Evolutionary conservation across 345 rosid genomes (phyloP).

Genomic region (Raphanus sativus): DNA sequence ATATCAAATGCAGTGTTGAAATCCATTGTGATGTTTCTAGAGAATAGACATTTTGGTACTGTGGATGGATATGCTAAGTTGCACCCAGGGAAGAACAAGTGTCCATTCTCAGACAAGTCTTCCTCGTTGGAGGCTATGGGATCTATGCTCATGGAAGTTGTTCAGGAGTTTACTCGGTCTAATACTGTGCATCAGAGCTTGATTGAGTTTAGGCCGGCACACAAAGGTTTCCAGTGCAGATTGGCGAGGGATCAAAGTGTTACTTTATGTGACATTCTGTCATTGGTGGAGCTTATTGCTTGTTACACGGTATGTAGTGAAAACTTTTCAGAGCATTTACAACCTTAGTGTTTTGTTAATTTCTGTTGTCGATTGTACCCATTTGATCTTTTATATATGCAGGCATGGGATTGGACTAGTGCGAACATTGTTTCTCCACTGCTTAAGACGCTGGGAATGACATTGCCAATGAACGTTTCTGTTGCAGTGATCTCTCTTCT

Average conservation of each 20-base stretch:
- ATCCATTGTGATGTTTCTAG: slow-evolving; percentile 55
- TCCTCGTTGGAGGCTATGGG: slow-evolving; percentile 48
- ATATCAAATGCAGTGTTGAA: slow-evolving; percentile 52
- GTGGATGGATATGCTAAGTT: slow-evolving; percentile 18
- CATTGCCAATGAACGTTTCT: slow-evolving; percentile 36
- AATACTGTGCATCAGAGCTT: slow-evolving; percentile 33
- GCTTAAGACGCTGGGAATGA: slow-evolving; percentile 51
- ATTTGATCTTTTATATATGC: slow-evolving; percentile 24
- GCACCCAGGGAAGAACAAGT: slow-evolving; percentile 49
- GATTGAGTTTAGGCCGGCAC: slow-evolving; percentile 26
- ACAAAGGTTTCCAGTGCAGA: slow-evolving; percentile 27
- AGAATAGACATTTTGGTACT: slow-evolving; percentile 33
- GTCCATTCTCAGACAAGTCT: slow-evolving; percentile 63
- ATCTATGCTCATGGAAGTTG: slow-evolving; percentile 49
- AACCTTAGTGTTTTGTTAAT: neutral
- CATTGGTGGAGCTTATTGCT: slow-evolving; percentile 71
- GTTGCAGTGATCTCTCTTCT: slow-evolving; percentile 64
- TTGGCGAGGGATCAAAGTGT: slow-evolving; percentile 32
- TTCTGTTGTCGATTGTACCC: neutral
- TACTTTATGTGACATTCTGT: slow-evolving; percentile 49
- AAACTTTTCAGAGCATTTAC: slow-evolving; percentile 2
- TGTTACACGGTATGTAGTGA: slow-evolving; percentile 57
- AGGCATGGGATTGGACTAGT: slow-evolving; percentile 82
- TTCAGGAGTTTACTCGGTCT: slow-evolving; percentile 42
- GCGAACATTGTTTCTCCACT: slow-evolving; percentile 51